phyloP scores from a whole-genome alignment of 495 filamentous ascomycete species.

The Pseudomonodictys pantanalensis region DNA sequence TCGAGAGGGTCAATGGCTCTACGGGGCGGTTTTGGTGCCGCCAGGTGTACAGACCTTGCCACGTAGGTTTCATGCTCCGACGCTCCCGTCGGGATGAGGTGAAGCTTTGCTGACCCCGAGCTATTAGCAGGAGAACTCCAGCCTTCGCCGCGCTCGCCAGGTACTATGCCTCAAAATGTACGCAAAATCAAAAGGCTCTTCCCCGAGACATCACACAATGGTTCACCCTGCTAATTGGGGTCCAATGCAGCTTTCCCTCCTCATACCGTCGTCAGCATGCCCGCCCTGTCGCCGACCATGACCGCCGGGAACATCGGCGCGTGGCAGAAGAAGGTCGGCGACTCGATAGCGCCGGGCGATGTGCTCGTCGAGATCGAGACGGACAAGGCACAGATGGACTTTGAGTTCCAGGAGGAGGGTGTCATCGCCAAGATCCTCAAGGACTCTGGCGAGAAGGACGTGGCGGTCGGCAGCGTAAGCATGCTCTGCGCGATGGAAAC shows the following conservation, averaged over 20 bases:
- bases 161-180: conserved; percentile 79
- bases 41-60: conserved; percentile 18
- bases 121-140: conserved; percentile 41
- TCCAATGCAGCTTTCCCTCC: conserved; percentile 71
- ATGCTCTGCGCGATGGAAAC: too few relatives aligned
- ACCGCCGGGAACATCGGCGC: conserved; percentile 90
- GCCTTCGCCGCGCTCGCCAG: conserved; percentile 61
- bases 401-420: conserved; percentile 99
- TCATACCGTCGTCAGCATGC: conserved; percentile 96
- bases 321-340: conserved; percentile 97
- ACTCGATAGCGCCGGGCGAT: conserved; percentile 83
- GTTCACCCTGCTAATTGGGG: conserved; percentile 26
- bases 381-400: conserved; percentile 99
- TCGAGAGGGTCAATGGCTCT: conserved; percentile 33
- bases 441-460: conserved; percentile 90
- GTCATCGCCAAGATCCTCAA: conserved; percentile 92
- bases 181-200: conserved; percentile 29
- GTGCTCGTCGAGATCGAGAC: conserved; percentile 99
- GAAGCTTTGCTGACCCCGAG: conserved; percentile 19
- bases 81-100: background rate
- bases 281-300: conserved; percentile 97
- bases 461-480: conserved; percentile 86
- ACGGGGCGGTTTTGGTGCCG: conserved; percentile 13
- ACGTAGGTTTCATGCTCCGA: conserved; percentile 9
- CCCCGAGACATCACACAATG: background rate